Evolutionary conservation across 2,329 filamentous ascomycete species (phyloP).

Genomic region (Sarocladiaceae sp.): DNA sequence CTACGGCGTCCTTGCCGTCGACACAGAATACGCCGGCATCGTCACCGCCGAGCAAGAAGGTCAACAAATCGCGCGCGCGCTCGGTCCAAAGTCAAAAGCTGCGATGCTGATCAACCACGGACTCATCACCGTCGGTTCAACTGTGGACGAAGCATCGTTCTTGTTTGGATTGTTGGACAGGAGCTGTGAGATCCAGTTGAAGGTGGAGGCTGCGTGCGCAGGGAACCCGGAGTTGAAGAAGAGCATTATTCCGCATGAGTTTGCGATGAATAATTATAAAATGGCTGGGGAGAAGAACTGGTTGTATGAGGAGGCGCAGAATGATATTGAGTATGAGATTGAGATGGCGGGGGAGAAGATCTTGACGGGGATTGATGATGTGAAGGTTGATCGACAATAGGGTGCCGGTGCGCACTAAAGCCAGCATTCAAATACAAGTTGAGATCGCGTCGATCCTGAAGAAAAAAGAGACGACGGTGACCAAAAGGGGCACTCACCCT

Average conservation of each 20-base stretch:
- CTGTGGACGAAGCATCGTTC: conserved; percentile 72
- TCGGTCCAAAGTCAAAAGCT: conserved; percentile 55
- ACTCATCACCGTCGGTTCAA: conserved; percentile 63
- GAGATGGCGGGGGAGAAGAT: conserved; percentile 31
- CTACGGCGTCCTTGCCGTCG: conserved; percentile 57
- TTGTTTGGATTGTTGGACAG: conserved; percentile 66
- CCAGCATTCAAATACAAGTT: too few species aligned
- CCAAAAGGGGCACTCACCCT: too few species aligned
- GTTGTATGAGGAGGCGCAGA: conserved; percentile 42
- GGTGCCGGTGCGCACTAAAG: too few species aligned
- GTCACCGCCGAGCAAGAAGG: conserved; percentile 62
- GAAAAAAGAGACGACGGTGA: too few species aligned
- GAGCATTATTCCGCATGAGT: conserved; percentile 34
- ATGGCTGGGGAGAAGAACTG: conserved; percentile 43
- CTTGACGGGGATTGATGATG: conserved; percentile 19
- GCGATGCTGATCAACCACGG: conserved; percentile 70
- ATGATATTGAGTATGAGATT: conserved; percentile 42
- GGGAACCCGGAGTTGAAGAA: conserved; percentile 35
- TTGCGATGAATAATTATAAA: conserved; percentile 32
- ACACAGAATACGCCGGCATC: conserved; percentile 52
- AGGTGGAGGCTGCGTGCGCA: conserved; percentile 60
- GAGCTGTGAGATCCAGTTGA: conserved; percentile 63
- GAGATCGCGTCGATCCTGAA: too few species aligned
- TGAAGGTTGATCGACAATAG: conserved; percentile 14
- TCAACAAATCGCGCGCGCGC: conserved; percentile 54